Percentiles rank a stretch among this genome's conserved stretches.
Evolutionary conservation across 2,329 filamentous ascomycete species (phyloP).

Genomic region (Penicillium sumatraense): DNA sequence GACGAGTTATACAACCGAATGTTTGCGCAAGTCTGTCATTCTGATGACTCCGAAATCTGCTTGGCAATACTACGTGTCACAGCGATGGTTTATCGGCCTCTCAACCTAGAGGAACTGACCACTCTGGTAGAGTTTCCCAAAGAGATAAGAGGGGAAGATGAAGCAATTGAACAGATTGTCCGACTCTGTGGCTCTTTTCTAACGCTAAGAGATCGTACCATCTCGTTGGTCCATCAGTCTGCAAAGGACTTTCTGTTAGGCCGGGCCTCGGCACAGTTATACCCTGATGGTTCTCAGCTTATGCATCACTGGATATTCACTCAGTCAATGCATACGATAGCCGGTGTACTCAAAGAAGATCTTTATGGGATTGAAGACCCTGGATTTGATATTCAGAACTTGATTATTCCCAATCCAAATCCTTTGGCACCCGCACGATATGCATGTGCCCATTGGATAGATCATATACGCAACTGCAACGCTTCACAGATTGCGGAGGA

Average conservation of each 20-base stretch:
- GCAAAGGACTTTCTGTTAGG: slow-evolving; percentile 28
- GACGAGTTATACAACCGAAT: slow-evolving; percentile 28
- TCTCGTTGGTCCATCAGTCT: slow-evolving; percentile 34
- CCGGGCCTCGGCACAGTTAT: not conserved
- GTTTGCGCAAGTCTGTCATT: slow-evolving; percentile 32
- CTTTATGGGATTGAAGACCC: not conserved
- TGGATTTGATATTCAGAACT: not conserved
- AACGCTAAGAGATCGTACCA: slow-evolving; percentile 15
- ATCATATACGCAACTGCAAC: not conserved
- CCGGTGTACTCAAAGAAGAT: not conserved
- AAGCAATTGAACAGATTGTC: slow-evolving; percentile 14
- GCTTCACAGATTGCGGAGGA: not conserved
- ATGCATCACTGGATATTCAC: not conserved
- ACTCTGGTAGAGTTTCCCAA: slow-evolving; percentile 2
- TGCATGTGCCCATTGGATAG: not conserved
- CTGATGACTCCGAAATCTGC: slow-evolving; percentile 36
- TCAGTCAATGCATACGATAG: not conserved
- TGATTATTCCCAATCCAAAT: not conserved
- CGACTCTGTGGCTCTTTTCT: slow-evolving; percentile 32
- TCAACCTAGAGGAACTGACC: slow-evolving; percentile 42
- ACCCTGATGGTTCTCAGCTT: not conserved
- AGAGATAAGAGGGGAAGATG: not conserved
- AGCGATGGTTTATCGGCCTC: slow-evolving; percentile 40
- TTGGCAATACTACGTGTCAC: slow-evolving; percentile 39
- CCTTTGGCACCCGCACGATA: not conserved